Evolutionary conservation across 208 protist species (phyloP).

Genomic region (Trypanosoma vivax): DNA sequence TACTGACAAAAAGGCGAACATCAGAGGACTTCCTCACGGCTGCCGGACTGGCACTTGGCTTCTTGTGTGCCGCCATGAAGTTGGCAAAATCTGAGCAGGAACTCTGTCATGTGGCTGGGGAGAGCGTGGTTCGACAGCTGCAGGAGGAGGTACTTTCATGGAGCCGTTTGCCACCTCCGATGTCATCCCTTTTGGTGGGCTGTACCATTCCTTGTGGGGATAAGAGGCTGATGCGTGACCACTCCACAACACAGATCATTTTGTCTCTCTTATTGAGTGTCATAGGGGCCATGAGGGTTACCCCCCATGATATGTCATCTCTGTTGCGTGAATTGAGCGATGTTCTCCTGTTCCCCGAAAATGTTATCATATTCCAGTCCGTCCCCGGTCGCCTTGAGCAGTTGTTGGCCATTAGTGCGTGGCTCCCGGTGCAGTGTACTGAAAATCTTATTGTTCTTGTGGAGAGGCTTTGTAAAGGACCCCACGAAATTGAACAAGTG

Average conservation of each 20-base stretch:
- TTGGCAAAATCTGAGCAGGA: slow-evolving; percentile 41
- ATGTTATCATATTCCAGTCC: slow-evolving; percentile 52
- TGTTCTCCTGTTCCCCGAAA: slow-evolving; percentile 49
- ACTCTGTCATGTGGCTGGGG: slow-evolving; percentile 32
- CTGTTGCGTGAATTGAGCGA: slow-evolving; percentile 85
- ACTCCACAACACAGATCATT: slow-evolving; percentile 58
- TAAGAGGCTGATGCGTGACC: slow-evolving; percentile 43
- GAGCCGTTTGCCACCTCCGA: slow-evolving; percentile 39
- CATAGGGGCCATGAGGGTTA: slow-evolving; percentile 12
- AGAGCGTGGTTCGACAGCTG: slow-evolving; percentile 31
- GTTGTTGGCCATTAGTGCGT: slow-evolving; percentile 43
- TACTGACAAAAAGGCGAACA: slow-evolving; percentile 18
- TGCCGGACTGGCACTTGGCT: slow-evolving; percentile 55
- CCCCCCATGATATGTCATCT: slow-evolving; percentile 21
- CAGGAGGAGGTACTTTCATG: slow-evolving; percentile 47
- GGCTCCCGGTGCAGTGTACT: slow-evolving; percentile 65
- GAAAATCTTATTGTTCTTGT: slow-evolving; percentile 69
- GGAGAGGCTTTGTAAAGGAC: slow-evolving; percentile 79
- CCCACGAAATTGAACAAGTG: slow-evolving; percentile 48
- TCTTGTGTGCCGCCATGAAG: slow-evolving; percentile 61
- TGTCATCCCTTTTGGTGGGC: slow-evolving; percentile 52
- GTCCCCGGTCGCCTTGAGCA: slow-evolving; percentile 45
- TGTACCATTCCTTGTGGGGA: slow-evolving; percentile 46
- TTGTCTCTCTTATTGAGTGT: slow-evolving; percentile 64
- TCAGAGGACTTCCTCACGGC: slow-evolving; percentile 28